Base-by-base conservation (phyloP, 2,329 filamentous ascomycete genomes). In the Metarhizium sp. region DNA sequence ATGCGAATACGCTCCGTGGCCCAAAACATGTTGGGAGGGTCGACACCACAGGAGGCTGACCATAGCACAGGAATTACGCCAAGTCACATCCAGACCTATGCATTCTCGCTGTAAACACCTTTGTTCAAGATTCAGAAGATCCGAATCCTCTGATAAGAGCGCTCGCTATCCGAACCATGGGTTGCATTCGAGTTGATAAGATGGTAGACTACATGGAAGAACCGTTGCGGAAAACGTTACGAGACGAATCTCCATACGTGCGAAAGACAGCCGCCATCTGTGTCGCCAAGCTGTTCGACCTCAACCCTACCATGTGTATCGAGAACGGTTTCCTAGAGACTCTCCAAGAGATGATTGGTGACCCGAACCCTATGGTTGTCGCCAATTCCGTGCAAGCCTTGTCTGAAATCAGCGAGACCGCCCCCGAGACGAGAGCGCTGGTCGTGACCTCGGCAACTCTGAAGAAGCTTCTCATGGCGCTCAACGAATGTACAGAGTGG, bases 171-270 rank as follows among this genome's bases (percentile, higher is more conserved):
- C 84, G 94, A 64, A 99, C 94, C 38, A 99, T 99, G 94, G 94
- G 94, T 45, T 97, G 94, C 68, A 97, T 99, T 65, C 80, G 94
- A 55, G 94, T 99, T 55, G 94, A 97, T 64, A 99, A 99, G 74
- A 99, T 99, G 90, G 90, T 97, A 61, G 94, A 99, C 69, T 99
- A 99, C 71, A 97, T 99, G 92, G 94, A 97, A 71, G 94, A 99
- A 67, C 94, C 94, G 14, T 74, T 99, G 59, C 84, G 94, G 64
- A 99, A 99, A 76, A 99, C 94, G 13, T 77, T 99, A 62, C 85
- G 91, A 71, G 94, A 99, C 74, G 94, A 99, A 73, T 97, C 92
- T 51, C 94, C 94, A 0, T 99, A 99, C 71, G 94, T 99, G 58
- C 88, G 94, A 64, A 99, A 99, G 76, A 99, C 94, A 2, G 94